A percentile compares a stretch with the other conserved stretches of the same genome.
Evolutionary conservation across 2,329 filamentous ascomycete genomes (phyloP).

Genomic region (Phyllosticta ampelicida): DNA sequence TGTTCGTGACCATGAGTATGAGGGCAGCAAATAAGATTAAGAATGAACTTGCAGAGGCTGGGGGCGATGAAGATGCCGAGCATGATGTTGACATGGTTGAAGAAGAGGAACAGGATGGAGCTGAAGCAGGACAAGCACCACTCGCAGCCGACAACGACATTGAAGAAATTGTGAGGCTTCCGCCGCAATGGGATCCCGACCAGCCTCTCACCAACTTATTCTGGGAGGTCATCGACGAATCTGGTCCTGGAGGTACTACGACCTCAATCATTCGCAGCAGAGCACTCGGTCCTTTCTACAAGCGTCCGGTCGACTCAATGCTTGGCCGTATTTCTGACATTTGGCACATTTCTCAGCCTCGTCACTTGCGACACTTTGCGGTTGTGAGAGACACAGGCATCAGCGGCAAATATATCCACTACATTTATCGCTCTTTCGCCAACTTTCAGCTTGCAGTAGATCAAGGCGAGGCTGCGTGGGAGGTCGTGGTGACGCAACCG

Average conservation of each 20-base stretch:
- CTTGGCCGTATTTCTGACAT: constrained; percentile 43
- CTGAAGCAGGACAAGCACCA: constrained; percentile 12
- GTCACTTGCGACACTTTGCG: constrained; percentile 45
- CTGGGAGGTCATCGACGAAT: constrained; percentile 36
- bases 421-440: constrained; percentile 43
- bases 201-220: constrained; percentile 41
- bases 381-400: constrained; percentile 45
- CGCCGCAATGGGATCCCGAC: constrained; percentile 47
- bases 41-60: not conserved
- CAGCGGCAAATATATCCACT: constrained; percentile 34
- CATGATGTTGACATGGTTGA: constrained; percentile 2
- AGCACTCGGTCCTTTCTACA: constrained; percentile 42
- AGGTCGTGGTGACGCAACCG: constrained; percentile 31
- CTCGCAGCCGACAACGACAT: constrained; percentile 16
- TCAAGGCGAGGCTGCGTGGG: constrained; percentile 40
- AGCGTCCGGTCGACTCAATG: constrained; percentile 43
- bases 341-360: constrained; percentile 49
- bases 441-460: constrained; percentile 46
- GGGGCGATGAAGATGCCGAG: constrained; percentile 9
- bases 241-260: constrained; percentile 40
- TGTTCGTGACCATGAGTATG: constrained; percentile 21
- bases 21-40: constrained; percentile 3
- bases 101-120: constrained; percentile 22
- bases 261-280: constrained; percentile 31
- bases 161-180: constrained; percentile 23